These are phyloP conservation scores for Suhomyces tanzawaensis DNA, from an alignment of 805 yeast species.

Conservation along the genomic window DNA sequence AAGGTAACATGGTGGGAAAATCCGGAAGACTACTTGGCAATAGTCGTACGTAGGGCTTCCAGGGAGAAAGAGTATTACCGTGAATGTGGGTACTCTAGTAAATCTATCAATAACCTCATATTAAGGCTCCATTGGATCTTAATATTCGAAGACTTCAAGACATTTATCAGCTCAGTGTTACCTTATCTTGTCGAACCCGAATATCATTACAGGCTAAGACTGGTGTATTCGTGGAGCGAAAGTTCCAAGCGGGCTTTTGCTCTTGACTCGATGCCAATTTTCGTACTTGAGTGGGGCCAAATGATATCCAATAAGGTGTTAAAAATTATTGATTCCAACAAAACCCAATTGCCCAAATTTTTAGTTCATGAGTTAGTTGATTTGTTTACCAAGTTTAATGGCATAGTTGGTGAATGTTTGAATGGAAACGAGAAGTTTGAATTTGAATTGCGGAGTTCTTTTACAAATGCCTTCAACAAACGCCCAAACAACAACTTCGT, in stretches of 20 bases:
- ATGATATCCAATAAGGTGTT: constrained; percentile 5
- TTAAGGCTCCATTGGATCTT: constrained; percentile 28
- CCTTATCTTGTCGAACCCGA: constrained; percentile 16
- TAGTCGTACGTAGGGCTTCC: constrained; percentile 8
- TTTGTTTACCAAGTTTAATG: constrained; percentile 12
- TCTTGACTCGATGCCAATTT: constrained; percentile 18
- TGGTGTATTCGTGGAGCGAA: constrained; percentile 3
- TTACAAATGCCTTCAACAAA: constrained; percentile 17
- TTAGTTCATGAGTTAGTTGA: constrained; percentile 10
- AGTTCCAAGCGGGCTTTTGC: constrained; percentile 12
- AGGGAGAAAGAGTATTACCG: constrained; percentile 12
- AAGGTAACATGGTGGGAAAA: constrained; percentile 16
- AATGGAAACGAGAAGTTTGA: constrained; percentile 21
- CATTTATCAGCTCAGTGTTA: constrained; percentile 18
- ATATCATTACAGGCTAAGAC: not conserved
- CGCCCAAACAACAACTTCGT: constrained; percentile 14
- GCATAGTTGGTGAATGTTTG: constrained; percentile 13
- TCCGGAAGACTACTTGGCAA: constrained; percentile 10
- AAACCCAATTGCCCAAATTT: not conserved
- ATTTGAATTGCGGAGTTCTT: constrained; percentile 26
- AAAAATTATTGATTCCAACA: constrained; percentile 5
- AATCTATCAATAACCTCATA: constrained; percentile 18
- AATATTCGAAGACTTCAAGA: constrained; percentile 26
- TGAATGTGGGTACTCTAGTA: constrained; percentile 9
- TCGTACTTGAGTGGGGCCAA: constrained; percentile 28